Evolutionary conservation across 2,329 filamentous ascomycete species (phyloP).

Genomic region (Cladosporium sp.): DNA sequence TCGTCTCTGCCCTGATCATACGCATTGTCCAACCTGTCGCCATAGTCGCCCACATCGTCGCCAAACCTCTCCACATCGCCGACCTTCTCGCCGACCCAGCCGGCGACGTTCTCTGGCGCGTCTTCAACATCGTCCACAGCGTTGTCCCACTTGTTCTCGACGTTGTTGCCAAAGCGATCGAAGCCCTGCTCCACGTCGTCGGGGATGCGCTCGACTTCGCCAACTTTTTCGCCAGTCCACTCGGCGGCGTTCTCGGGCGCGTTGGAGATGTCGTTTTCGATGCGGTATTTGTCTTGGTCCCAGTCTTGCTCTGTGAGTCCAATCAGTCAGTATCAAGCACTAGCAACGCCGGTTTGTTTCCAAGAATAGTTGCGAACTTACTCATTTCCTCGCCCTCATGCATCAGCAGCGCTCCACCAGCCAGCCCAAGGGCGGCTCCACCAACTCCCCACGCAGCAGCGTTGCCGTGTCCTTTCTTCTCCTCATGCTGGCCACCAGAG

Average conservation of each 20-base stretch:
- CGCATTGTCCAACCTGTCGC: slow-evolving; percentile 38
- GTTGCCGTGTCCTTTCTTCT: slow-evolving; percentile 27
- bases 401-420: slow-evolving; percentile 43
- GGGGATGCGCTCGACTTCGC: slow-evolving; percentile 39
- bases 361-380: slow-evolving; percentile 17
- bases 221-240: slow-evolving; percentile 21
- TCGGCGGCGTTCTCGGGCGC: slow-evolving; percentile 41
- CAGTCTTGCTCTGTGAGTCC: slow-evolving; percentile 12
- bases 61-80: slow-evolving; percentile 42
- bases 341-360: too few species aligned
- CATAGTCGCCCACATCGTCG: slow-evolving; percentile 36
- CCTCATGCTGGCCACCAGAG: slow-evolving; percentile 6
- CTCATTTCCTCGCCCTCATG: slow-evolving; percentile 43
- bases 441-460: slow-evolving; percentile 36
- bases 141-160: slow-evolving; percentile 31
- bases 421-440: slow-evolving; percentile 39
- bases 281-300: slow-evolving; percentile 14
- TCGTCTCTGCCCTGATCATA: slow-evolving; percentile 41
- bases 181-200: slow-evolving; percentile 30
- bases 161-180: slow-evolving; percentile 31
- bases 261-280: slow-evolving; percentile 34
- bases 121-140: slow-evolving; percentile 33
- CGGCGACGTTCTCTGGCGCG: slow-evolving; percentile 33
- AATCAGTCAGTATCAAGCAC: background rate
- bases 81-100: slow-evolving; percentile 38